Evolutionary conservation across 1,284 basidiomycete species (phyloP).

Genomic region (Marasmius fiardii): DNA sequence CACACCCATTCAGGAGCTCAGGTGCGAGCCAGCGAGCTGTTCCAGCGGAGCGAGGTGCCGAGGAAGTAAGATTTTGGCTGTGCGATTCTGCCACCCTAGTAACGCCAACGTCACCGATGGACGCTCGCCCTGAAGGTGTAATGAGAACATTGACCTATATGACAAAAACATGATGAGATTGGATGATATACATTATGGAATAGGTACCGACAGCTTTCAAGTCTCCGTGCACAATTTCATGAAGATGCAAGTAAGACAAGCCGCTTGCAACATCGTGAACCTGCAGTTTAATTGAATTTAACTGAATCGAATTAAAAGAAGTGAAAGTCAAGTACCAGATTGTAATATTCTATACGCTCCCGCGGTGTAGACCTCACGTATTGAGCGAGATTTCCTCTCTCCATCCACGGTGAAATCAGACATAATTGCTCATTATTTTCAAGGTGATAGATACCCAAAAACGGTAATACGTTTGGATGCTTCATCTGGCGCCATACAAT

Average conservation of each 20-base stretch:
- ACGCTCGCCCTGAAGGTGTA: background rate
- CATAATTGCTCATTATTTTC: conserved; percentile 9
- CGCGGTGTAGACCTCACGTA: background rate
- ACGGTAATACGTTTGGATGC: conserved; percentile 5
- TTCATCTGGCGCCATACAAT: conserved; percentile 2
- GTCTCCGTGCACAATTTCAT: background rate
- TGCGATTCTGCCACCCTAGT: background rate
- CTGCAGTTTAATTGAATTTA: too few relatives aligned
- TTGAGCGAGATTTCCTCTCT: conserved; percentile 2
- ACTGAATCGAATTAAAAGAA: too few relatives aligned
- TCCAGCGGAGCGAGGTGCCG: background rate
- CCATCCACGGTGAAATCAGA: conserved; percentile 9
- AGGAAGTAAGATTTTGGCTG: background rate
- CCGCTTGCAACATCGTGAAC: background rate
- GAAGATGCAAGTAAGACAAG: background rate
- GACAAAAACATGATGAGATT: background rate
- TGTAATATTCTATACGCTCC: too few relatives aligned
- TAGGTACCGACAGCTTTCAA: background rate
- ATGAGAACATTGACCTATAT: background rate
- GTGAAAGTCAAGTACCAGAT: background rate
- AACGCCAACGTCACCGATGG: background rate
- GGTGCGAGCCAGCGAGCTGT: background rate
- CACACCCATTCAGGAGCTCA: background rate
- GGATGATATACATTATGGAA: too few relatives aligned
- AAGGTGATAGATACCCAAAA: conserved; percentile 1